A percentile compares a stretch with the other conserved stretches of the same genome.
These are phyloP conservation scores for Lentithecium fluviatile DNA, from an alignment of 495 filamentous ascomycete genomes.

Conservation along the genomic window DNA sequence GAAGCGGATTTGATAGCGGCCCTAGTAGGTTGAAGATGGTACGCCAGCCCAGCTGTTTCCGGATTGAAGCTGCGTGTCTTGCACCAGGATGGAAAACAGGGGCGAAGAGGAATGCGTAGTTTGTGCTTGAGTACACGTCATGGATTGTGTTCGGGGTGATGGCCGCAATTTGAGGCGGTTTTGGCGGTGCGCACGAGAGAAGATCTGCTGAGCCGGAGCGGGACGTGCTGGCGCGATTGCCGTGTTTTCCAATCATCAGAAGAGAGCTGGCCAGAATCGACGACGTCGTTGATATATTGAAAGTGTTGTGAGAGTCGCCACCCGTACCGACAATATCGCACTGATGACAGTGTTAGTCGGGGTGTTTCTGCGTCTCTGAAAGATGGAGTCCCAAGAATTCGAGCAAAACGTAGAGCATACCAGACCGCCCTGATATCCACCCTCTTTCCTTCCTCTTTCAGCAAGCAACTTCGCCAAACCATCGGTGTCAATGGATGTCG, in stretches of 20 bases:
- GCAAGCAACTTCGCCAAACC: slow-evolving; percentile 59
- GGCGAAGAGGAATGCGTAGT: slow-evolving; percentile 95
- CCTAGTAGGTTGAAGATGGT: slow-evolving; percentile 97
- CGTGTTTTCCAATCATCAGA: slow-evolving; percentile 87
- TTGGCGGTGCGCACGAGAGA: slow-evolving; percentile 66
- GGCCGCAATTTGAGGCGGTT: slow-evolving; percentile 67
- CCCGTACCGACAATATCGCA: slow-evolving; percentile 98
- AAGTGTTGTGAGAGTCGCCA: slow-evolving; percentile 93
- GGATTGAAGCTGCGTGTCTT: slow-evolving; percentile 77
- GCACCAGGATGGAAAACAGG: slow-evolving; percentile 96
- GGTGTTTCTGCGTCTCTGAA: background rate
- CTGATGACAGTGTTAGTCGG: slow-evolving; percentile 43
- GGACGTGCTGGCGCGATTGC: slow-evolving; percentile 92
- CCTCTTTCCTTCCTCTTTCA: slow-evolving; percentile 57
- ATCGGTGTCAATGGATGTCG: slow-evolving; percentile 61
- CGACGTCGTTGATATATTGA: slow-evolving; percentile 94
- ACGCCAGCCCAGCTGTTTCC: slow-evolving; percentile 79
- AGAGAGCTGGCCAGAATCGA: slow-evolving; percentile 86
- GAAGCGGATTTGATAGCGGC: slow-evolving; percentile 84
- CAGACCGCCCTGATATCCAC: slow-evolving; percentile 56
- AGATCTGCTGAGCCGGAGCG: slow-evolving; percentile 95
- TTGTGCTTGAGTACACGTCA: slow-evolving; percentile 68
- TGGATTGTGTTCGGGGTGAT: slow-evolving; percentile 68
- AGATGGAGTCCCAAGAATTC: background rate
- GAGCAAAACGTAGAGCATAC: slow-evolving; percentile 25